These are phyloP conservation scores for Coffea eugenioides DNA, from an alignment of 257 asterid genomes.

Conservation along the genomic window DNA sequence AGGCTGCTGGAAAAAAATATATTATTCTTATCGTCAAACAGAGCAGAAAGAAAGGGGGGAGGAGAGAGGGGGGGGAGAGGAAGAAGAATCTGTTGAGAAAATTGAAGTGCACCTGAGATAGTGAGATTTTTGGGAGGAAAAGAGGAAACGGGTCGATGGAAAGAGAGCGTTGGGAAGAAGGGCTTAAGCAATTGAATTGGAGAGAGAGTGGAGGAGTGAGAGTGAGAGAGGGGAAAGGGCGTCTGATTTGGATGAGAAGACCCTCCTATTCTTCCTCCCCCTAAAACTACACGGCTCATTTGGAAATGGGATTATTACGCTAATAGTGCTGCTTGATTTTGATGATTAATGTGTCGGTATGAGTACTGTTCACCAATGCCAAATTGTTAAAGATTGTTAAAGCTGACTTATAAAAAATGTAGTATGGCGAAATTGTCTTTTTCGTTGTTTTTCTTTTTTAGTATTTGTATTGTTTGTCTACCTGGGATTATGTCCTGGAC, in stretches of 20 bases:
- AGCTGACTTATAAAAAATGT: too few species aligned
- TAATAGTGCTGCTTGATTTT: not conserved
- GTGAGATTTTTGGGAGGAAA: slow-evolving; percentile 1
- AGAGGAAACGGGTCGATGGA: slow-evolving; percentile 1
- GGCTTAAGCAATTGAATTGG: slow-evolving; percentile 14
- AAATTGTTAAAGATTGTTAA: too few species aligned
- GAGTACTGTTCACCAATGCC: not conserved
- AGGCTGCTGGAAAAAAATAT: too few species aligned
- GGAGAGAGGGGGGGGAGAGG: not conserved
- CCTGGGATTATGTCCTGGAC: not conserved
- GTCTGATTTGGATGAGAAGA: not conserved
- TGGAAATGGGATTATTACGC: not conserved
- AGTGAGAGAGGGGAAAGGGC: not conserved
- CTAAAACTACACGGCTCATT: not conserved
- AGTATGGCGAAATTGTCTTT: not conserved
- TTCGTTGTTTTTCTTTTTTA: not conserved
- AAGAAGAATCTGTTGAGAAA: not conserved
- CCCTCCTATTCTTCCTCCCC: not conserved
- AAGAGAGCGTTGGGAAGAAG: not conserved
- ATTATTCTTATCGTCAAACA: not conserved
- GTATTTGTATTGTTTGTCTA: not conserved
- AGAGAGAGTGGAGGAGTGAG: not conserved
- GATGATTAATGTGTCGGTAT: not conserved
- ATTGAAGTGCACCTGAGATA: slow-evolving; percentile 18
- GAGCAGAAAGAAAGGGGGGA: not conserved